Percentiles rank a stretch among this genome's conserved stretches.
These are phyloP conservation scores for Cladosporium sp. DNA, from an alignment of 2,329 filamentous ascomycete genomes.

Conservation along the genomic window DNA sequence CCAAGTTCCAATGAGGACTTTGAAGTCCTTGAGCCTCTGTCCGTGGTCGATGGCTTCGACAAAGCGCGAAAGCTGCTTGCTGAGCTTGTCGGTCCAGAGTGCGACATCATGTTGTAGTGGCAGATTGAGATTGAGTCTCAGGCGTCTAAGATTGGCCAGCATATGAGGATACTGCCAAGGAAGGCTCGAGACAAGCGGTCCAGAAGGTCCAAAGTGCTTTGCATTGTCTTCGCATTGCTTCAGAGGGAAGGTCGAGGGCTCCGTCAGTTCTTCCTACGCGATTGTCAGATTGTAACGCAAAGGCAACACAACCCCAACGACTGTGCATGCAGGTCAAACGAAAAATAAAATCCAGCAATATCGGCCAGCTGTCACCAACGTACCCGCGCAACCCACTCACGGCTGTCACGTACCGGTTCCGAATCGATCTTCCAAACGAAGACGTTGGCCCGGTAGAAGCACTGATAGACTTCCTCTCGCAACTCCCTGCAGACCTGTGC, in stretches of 20 bases:
- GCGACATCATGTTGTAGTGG: conserved; percentile 19
- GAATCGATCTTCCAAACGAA: conserved; percentile 29
- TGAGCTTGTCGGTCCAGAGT: not conserved
- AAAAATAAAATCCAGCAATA: not conserved
- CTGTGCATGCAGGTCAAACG: no score
- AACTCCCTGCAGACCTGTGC: conserved; percentile 23
- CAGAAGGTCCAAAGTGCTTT: not conserved
- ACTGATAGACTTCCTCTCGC: conserved; percentile 24
- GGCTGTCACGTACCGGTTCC: conserved; percentile 11
- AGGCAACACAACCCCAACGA: not conserved
- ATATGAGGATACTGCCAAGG: conserved; percentile 28
- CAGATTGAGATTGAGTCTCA: conserved; percentile 26
- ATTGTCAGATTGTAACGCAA: not conserved
- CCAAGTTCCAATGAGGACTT: conserved; percentile 23
- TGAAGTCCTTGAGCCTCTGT: conserved; percentile 20
- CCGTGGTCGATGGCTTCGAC: conserved; percentile 25
- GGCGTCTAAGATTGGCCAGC: conserved; percentile 22
- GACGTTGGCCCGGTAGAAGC: conserved; percentile 27
- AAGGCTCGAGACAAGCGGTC: conserved; percentile 21
- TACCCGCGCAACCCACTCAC: not conserved
- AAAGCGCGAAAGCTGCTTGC: conserved; percentile 15
- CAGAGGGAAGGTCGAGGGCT: conserved; percentile 14
- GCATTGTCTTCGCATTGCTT: conserved; percentile 13
- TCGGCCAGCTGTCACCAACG: not conserved
- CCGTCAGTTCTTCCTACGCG: not conserved